A percentile compares a stretch with the other conserved stretches of the same genome.
phyloP scores from a whole-genome alignment of 306 rosid species.

The Canavalia ensiformis region DNA sequence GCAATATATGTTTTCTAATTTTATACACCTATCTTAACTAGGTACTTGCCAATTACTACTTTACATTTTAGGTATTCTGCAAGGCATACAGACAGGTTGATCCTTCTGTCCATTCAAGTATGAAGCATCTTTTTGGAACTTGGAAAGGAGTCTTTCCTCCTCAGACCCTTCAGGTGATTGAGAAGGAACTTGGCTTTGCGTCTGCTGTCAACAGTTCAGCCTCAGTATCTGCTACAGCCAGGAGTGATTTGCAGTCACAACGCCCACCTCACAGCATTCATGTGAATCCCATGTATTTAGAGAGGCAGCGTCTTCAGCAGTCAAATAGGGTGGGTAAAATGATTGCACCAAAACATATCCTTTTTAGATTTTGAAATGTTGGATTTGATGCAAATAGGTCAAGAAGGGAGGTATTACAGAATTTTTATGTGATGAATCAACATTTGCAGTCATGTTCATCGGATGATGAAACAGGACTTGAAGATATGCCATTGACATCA shows the following conservation, averaged over 20 bases:
- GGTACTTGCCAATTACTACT: conserved; percentile 56
- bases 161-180: conserved; percentile 85
- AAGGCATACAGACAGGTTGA: conserved; percentile 92
- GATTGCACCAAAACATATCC: conserved; percentile 32
- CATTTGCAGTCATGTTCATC: conserved; percentile 8
- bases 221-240: conserved; percentile 65
- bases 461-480: conserved; percentile 32
- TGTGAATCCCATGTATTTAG: conserved; percentile 95
- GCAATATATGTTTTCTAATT: conserved; percentile 40
- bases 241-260: conserved; percentile 85
- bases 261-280: conserved; percentile 94
- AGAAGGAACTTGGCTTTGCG: conserved; percentile 85
- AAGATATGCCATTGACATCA: conserved; percentile 10
- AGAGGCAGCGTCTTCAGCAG: conserved; percentile 96
- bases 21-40: conserved; percentile 54
- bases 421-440: conserved; percentile 15
- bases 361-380: conserved; percentile 25
- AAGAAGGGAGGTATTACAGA: background rate
- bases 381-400: conserved; percentile 20
- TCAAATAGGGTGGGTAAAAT: conserved; percentile 74
- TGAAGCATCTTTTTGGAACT: conserved; percentile 99
- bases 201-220: conserved; percentile 77
- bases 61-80: conserved; percentile 87
- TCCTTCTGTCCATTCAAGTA: conserved; percentile 81
- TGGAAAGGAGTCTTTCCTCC: conserved; percentile 97